These are phyloP conservation scores for Zygosaccharomyces sapae DNA, from an alignment of 1,139 yeast genomes.

Conservation along the genomic window DNA sequence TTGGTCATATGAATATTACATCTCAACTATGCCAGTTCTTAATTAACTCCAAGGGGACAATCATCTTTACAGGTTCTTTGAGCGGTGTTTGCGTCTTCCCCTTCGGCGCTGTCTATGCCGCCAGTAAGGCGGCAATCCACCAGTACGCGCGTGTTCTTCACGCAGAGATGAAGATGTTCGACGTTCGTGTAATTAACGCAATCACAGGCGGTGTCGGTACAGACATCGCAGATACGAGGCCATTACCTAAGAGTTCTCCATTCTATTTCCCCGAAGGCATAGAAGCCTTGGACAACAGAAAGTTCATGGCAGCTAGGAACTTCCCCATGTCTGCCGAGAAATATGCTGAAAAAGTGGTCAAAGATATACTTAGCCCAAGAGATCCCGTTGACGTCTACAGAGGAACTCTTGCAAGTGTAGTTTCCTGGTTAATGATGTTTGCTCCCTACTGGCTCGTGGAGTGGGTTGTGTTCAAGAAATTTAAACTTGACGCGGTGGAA, in stretches of 20 bases:
- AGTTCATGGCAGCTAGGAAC: slow-evolving; percentile 57
- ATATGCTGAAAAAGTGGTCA: slow-evolving; percentile 54
- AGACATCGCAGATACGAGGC: slow-evolving; percentile 54
- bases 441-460: slow-evolving; percentile 52
- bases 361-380: slow-evolving; percentile 42
- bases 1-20: slow-evolving; percentile 61
- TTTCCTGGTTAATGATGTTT: slow-evolving; percentile 38
- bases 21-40: slow-evolving; percentile 56
- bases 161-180: slow-evolving; percentile 67
- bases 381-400: slow-evolving; percentile 51
- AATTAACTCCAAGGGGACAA: slow-evolving; percentile 64
- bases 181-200: slow-evolving; percentile 66
- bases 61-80: slow-evolving; percentile 71
- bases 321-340: slow-evolving; percentile 54
- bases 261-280: slow-evolving; percentile 51
- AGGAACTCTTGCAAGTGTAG: slow-evolving; percentile 47
- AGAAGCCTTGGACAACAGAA: slow-evolving; percentile 49
- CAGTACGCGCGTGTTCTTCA: slow-evolving; percentile 60
- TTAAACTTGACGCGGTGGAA: slow-evolving; percentile 43
- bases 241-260: slow-evolving; percentile 53
- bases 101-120: slow-evolving; percentile 61
- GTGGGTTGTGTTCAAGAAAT: slow-evolving; percentile 43
- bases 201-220: slow-evolving; percentile 67
- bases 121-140: slow-evolving; percentile 73
- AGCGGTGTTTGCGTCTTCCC: slow-evolving; percentile 71